A percentile compares a stretch with the other conserved stretches of the same genome.
phyloP scores from a whole-genome alignment of 164 flowering plant genomes.

The Aristolochia fimbriata region DNA sequence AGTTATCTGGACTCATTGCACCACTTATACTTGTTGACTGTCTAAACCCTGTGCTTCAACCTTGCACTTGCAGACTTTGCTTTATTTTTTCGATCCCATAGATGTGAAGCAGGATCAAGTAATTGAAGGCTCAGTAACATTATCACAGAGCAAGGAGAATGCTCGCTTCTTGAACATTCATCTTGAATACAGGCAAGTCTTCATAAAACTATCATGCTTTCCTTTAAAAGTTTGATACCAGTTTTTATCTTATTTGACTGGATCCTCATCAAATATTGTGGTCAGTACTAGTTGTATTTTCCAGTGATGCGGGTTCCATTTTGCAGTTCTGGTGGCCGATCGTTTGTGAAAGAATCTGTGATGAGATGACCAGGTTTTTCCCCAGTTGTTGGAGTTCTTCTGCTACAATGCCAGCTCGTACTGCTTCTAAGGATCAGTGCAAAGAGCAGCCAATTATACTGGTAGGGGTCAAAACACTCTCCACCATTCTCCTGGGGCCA shows the following conservation, averaged over 20 bases:
- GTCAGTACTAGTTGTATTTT: neutral
- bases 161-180: conserved; percentile 79
- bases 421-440: too few species aligned
- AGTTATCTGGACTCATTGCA: neutral
- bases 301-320: neutral
- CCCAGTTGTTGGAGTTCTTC: too few species aligned
- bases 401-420: too few species aligned
- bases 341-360: conserved; percentile 73
- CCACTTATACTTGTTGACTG: neutral
- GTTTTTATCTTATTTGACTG: neutral
- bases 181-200: conserved; percentile 80
- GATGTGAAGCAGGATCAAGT: conserved; percentile 88
- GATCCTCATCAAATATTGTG: neutral
- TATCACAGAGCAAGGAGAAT: conserved; percentile 87
- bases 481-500: too few species aligned
- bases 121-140: conserved; percentile 76
- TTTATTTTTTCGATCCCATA: conserved; percentile 83
- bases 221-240: neutral
- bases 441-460: too few species aligned
- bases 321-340: conserved; percentile 76
- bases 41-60: neutral
- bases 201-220: neutral
- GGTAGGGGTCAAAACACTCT: too few species aligned
- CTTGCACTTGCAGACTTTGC: conserved; percentile 57
- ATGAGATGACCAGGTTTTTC: conserved; percentile 35